A percentile compares a stretch with the other conserved stretches of the same genome.
These are phyloP conservation scores for Sophora flavescens DNA, from an alignment of 306 rosid genomes.

Conservation along the genomic window DNA sequence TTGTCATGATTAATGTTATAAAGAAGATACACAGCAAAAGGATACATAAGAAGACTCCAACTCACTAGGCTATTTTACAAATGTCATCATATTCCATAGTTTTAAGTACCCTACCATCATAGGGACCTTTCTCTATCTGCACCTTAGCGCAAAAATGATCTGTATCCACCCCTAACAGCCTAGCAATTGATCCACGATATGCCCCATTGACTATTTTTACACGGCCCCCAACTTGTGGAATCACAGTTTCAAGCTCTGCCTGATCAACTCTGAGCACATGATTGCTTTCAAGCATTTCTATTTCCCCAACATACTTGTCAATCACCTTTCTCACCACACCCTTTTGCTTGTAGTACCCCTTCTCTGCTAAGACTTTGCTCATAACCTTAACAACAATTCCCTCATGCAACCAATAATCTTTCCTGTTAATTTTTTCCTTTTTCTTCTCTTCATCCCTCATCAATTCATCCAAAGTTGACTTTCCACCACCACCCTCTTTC, in stretches of 20 bases:
- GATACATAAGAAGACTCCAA: conserved; percentile 4
- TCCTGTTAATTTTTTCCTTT: conserved; percentile 84
- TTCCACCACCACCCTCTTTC: conserved; percentile 56
- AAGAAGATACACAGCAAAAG: neutral
- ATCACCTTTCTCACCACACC: conserved; percentile 82
- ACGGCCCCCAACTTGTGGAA: conserved; percentile 66
- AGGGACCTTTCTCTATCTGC: conserved; percentile 90
- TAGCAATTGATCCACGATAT: conserved; percentile 77
- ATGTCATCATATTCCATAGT: conserved; percentile 87
- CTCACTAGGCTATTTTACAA: conserved; percentile 63
- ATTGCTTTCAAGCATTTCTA: conserved; percentile 73
- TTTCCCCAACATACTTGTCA: conserved; percentile 89
- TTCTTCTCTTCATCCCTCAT: conserved; percentile 89
- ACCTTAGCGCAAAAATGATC: conserved; percentile 79
- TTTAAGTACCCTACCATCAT: conserved; percentile 88
- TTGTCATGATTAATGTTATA: conserved; percentile 6
- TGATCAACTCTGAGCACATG: conserved; percentile 95
- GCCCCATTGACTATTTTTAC: conserved; percentile 95
- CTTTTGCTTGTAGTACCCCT: conserved; percentile 89
- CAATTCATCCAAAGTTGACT: conserved; percentile 73
- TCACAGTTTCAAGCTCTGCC: conserved; percentile 88
- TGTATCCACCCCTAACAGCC: conserved; percentile 74
- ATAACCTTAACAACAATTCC: conserved; percentile 86
- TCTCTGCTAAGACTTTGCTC: conserved; percentile 88
- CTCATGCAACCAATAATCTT: conserved; percentile 84